Conservation (phyloP, 345 rosid genomes). For the Murraya koenigii region DNA sequence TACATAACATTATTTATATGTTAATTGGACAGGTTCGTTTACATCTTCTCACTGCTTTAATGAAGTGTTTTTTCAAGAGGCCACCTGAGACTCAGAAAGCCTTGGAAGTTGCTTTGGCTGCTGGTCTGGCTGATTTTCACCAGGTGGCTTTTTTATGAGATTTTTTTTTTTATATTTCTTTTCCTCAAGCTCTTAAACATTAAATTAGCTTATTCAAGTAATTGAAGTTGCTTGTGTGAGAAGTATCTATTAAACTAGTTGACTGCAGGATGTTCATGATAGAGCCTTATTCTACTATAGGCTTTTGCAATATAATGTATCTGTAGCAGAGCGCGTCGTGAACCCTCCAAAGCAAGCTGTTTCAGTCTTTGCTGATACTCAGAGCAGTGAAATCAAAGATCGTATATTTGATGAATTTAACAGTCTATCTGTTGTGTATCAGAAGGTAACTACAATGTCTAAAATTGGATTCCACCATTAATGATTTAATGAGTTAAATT, state of each 20-base stretch:
- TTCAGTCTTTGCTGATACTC: constrained; percentile 96
- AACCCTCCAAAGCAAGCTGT: constrained; percentile 99
- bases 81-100: constrained; percentile 96
- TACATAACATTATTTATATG: constrained; percentile 11
- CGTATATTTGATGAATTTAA: constrained; percentile 95
- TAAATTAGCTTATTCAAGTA: neutral
- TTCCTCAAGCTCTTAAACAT: neutral
- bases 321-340: constrained; percentile 76
- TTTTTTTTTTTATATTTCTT: neutral
- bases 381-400: constrained; percentile 94
- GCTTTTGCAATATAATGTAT: constrained; percentile 69
- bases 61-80: constrained; percentile 96
- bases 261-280: constrained; percentile 94
- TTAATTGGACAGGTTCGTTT: constrained; percentile 71
- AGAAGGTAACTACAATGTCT: constrained; percentile 53
- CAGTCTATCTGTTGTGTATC: constrained; percentile 90
- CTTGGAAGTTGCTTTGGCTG: constrained; percentile 78
- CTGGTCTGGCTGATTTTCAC: constrained; percentile 86
- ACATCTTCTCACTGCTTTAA: constrained; percentile 91
- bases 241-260: constrained; percentile 20
- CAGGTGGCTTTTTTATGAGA: constrained; percentile 44
- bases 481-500: constrained; percentile 5
- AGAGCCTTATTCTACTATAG: constrained; percentile 97
- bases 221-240: constrained; percentile 5
- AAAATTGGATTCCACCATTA: constrained; percentile 10